Conservation (phyloP, 257 asterid species). For the Nicotiana attenuata region DNA sequence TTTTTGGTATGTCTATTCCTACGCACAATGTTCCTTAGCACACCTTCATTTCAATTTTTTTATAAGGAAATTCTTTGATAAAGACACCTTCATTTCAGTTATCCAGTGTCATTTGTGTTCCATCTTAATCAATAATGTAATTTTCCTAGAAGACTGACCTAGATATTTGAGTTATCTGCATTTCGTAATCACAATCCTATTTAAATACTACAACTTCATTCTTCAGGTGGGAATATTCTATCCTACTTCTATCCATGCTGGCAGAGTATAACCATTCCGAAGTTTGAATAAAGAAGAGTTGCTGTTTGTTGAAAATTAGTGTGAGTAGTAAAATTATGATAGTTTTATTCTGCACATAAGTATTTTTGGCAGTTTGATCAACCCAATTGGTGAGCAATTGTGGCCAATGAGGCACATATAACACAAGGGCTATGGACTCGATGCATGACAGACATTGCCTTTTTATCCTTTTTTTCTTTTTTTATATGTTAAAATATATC, state of each 20-base stretch:
- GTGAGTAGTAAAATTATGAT: neutral
- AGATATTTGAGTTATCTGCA: neutral
- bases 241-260: neutral
- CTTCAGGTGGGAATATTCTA: neutral
- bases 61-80: too few relatives aligned
- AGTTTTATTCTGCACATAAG: neutral
- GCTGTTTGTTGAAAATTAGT: neutral
- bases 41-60: neutral
- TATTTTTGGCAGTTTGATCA: neutral
- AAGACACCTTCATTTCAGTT: neutral
- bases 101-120: neutral
- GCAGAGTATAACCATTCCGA: neutral
- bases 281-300: neutral
- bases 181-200: neutral
- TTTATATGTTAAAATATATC: too few relatives aligned
- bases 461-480: neutral
- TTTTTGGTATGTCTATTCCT: neutral
- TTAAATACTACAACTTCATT: neutral
- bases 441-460: neutral
- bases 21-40: neutral
- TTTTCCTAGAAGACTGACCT: neutral
- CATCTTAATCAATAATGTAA: neutral
- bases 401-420: neutral
- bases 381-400: neutral
- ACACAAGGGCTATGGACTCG: neutral